Base-by-base conservation (phyloP, 2,329 filamentous ascomycete genomes). In the Arthrobotrys pseudoclavata region DNA sequence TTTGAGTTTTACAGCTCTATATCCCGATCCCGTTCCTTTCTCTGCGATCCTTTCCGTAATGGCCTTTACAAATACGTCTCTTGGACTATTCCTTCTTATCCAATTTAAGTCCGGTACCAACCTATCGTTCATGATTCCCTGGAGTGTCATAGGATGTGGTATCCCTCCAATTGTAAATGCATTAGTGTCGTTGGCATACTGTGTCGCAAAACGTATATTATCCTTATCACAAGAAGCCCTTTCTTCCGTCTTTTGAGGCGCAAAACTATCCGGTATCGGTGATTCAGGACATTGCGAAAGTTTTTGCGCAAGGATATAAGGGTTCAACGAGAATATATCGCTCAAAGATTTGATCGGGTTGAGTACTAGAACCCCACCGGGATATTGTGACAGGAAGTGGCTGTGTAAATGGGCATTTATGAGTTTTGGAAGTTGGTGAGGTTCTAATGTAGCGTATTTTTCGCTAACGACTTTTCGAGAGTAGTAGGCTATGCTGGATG, bases 61-160 rank as follows among this genome's bases (percentile, higher is more conserved):
- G 15, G 88, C 88, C 9, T 86, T 85, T 70, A 97, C 86, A 94
- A 94, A 99, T 1, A 88, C 85, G 83, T 99, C 93, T 26, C 94
- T 92, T 31, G 87, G 84, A 0, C 91, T 90, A 68, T 91, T 85
- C 72, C 90, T 87, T 53, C 91, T 88, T 78, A 94, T 88, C 85
- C 89, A 91, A 6, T 86, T 83, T 0, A 91, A 84, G 57, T 91
- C 90, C 60, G 92, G 85, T 1, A 87, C 85, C 1, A 89, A 86
- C 47, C 88, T 86, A 48, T 79, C 69, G 37, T 85, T 64, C 74
- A 89, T 87, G 18, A 98, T 86, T 12, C 89, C 88, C 67, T 90
- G 88, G 48, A 93, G 86, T 0, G 94, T 97, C 85, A 94, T 97
- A 0, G 96, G 96, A 83, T 99, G 96, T 0, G 95, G 95, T 12